A percentile compares a stretch with the other conserved stretches of the same genome.
Conservation (phyloP, 768 basidiomycete genomes). For the Suillus subluteus region DNA sequence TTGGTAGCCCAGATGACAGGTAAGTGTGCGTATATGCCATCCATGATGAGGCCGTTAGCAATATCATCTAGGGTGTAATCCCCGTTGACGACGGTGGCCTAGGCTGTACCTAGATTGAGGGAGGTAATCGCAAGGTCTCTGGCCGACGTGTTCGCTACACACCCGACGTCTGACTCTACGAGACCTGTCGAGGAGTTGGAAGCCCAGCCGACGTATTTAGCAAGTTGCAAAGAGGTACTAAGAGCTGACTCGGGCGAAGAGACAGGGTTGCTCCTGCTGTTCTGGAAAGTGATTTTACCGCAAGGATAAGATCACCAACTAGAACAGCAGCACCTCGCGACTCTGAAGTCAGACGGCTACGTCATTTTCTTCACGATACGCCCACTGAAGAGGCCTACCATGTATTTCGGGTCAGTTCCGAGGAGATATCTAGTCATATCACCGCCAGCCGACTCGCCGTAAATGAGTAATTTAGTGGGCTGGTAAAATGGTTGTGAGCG, state of each 20-base stretch:
- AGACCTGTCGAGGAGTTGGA: constrained; percentile 17
- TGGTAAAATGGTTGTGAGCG: background rate
- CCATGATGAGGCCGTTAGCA: constrained; percentile 16
- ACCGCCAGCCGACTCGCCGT: too few relatives aligned
- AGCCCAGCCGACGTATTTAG: constrained; percentile 21
- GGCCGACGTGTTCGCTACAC: constrained; percentile 17
- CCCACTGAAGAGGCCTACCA: constrained; percentile 24
- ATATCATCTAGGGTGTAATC: constrained; percentile 22
- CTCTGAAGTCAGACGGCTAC: background rate
- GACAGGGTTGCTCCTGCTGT: too few relatives aligned
- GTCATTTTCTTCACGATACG: background rate
- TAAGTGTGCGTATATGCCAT: constrained; percentile 14
- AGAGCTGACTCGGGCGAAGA: too few relatives aligned
- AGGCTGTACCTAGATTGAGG: constrained; percentile 14
- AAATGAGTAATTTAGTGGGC: too few relatives aligned
- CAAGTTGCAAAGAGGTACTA: constrained; percentile 19
- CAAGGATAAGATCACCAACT: too few relatives aligned
- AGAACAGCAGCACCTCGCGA: too few relatives aligned
- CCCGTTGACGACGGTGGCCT: constrained; percentile 15
- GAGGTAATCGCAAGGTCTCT: constrained; percentile 12
- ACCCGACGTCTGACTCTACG: constrained; percentile 3
- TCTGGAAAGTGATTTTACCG: too few relatives aligned
- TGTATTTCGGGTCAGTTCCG: constrained; percentile 13
- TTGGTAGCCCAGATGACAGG: too few relatives aligned
- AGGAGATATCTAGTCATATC: too few relatives aligned